phyloP scores from a whole-genome alignment of 257 asterid genomes.

The Paulownia fortunei region DNA sequence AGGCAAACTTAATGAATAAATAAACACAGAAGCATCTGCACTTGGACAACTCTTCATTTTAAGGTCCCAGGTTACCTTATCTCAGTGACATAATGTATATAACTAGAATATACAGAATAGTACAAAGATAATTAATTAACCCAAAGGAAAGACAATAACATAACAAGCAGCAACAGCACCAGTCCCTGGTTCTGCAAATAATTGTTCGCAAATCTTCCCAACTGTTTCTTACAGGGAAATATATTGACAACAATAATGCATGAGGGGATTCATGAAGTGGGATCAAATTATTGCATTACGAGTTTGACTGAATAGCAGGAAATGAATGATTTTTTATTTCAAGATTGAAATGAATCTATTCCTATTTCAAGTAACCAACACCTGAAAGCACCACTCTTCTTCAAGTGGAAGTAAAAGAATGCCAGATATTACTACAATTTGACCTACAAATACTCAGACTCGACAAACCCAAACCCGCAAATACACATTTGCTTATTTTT shows the following conservation, averaged over 20 bases:
- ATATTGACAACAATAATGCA: constrained; percentile 25
- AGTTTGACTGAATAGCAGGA: constrained; percentile 32
- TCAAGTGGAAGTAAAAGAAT: constrained; percentile 37
- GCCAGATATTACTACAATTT: constrained; percentile 36
- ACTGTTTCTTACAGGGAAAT: constrained; percentile 11
- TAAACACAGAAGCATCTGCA: neutral
- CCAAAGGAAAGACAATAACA: neutral
- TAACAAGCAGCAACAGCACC: neutral
- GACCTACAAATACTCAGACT: constrained; percentile 32
- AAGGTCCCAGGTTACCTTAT: neutral
- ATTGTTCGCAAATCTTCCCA: neutral
- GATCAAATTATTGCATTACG: constrained; percentile 38
- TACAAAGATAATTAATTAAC: neutral
- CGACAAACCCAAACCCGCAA: constrained; percentile 49
- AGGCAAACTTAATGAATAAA: neutral
- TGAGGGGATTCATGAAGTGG: constrained; percentile 8
- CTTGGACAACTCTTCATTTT: neutral
- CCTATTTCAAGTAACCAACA: constrained; percentile 34
- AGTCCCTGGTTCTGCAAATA: neutral
- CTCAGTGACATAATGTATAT: neutral
- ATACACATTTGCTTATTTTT: constrained; percentile 53
- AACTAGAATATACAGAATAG: neutral
- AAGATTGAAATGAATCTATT: constrained; percentile 44
- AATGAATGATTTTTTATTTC: constrained; percentile 33
- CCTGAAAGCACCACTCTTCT: constrained; percentile 32